Percentiles rank a stretch among this genome's conserved stretches.
Conservation (phyloP, 148 eudicot species). For the Pharnaceum exiguum region DNA sequence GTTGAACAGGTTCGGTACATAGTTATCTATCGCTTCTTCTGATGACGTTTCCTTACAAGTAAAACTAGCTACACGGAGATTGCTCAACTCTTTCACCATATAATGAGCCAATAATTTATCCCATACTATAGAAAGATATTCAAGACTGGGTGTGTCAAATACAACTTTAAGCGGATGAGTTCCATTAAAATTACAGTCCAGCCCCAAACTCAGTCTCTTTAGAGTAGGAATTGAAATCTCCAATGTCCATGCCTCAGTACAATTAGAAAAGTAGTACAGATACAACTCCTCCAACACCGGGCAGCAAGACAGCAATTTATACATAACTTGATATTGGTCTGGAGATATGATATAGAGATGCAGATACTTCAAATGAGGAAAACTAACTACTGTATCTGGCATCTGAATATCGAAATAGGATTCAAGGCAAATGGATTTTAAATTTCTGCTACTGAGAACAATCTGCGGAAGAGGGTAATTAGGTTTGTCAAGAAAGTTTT, state of each 20-base stretch:
- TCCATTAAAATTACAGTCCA: too few species aligned
- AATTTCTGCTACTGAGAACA: background rate
- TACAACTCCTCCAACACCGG: background rate
- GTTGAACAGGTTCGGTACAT: too few species aligned
- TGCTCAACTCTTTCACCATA: too few species aligned
- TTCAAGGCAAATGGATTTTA: background rate
- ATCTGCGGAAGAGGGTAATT: background rate
- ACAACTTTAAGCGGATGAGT: too few species aligned
- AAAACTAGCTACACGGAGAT: too few species aligned
- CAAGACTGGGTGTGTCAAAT: too few species aligned
- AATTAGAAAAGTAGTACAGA: background rate
- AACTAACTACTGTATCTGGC: background rate
- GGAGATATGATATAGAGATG: background rate
- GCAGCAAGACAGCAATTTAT: background rate
- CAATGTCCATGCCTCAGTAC: background rate
- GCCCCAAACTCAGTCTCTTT: background rate
- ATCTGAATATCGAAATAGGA: constrained; percentile 4
- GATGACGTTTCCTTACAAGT: too few species aligned
- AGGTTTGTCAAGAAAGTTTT: background rate
- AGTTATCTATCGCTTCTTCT: too few species aligned
- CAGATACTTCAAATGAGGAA: constrained; percentile 9
- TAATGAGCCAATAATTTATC: too few species aligned
- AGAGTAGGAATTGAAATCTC: constrained; percentile 1
- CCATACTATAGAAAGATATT: too few species aligned
- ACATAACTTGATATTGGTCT: background rate